Conservation (phyloP, 1,284 basidiomycete species). For the Ceratobasidium sp. region DNA sequence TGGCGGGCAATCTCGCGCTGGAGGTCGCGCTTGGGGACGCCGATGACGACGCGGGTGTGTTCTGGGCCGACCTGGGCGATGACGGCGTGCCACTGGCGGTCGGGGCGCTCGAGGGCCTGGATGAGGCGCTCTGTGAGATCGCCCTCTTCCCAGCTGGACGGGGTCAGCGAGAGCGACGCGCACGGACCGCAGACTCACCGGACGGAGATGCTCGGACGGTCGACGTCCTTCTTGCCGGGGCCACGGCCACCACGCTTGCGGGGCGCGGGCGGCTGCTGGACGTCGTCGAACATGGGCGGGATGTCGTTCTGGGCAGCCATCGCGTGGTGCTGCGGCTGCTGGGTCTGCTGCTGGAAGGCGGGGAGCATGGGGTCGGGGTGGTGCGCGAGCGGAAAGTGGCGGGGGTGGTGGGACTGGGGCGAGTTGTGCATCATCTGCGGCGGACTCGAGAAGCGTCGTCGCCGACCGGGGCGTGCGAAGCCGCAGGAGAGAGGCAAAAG, state of each 20-base stretch:
- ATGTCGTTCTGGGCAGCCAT: conserved; percentile 5
- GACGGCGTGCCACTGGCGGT: conserved; percentile 50
- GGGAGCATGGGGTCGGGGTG: conserved; percentile 36
- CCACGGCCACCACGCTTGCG: conserved; percentile 50
- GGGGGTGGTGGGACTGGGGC: conserved; percentile 30
- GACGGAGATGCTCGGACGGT: conserved; percentile 50
- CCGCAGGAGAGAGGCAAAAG: conserved; percentile 33
- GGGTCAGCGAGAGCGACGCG: background rate
- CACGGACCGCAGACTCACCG: conserved; percentile 36
- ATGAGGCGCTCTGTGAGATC: conserved; percentile 51
- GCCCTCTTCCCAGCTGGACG: conserved; percentile 50
- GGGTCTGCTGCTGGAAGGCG: conserved; percentile 27
- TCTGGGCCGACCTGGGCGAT: conserved; percentile 48
- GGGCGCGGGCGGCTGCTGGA: background rate
- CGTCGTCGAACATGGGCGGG: conserved; percentile 16
- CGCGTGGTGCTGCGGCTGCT: conserved; percentile 27
- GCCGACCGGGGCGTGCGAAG: conserved; percentile 44
- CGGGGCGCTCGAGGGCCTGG: conserved; percentile 48
- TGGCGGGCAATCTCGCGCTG: conserved; percentile 51
- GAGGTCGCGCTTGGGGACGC: conserved; percentile 51
- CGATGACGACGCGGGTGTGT: conserved; percentile 48
- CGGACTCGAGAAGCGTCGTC: conserved; percentile 37
- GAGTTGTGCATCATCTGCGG: conserved; percentile 46
- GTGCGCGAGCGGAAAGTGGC: conserved; percentile 18
- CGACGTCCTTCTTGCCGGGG: conserved; percentile 51